These are phyloP conservation scores for Aechmea fasciata DNA, from an alignment of 176 grass and related monocot species.

Conservation along the genomic window DNA sequence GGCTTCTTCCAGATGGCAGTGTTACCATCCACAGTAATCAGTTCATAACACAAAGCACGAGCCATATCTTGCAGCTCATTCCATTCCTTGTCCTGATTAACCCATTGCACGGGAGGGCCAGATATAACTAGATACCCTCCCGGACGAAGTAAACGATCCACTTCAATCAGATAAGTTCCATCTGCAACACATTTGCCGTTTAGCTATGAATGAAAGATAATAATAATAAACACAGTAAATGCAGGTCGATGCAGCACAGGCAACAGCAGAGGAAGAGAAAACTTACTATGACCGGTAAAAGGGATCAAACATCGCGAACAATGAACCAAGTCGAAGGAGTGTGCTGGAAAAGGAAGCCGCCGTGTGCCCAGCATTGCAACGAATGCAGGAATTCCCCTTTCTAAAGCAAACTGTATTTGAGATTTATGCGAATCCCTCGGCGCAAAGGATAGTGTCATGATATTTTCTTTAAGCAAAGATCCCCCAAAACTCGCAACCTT, in stretches of 20 bases:
- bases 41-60: slow-evolving; percentile 53
- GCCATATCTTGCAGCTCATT: slow-evolving; percentile 44
- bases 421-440: slow-evolving; percentile 95
- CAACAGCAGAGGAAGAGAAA: slow-evolving; percentile 4
- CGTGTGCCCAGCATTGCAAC: slow-evolving; percentile 78
- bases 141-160: slow-evolving; percentile 73
- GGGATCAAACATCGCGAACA: slow-evolving; percentile 92
- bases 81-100: slow-evolving; percentile 82
- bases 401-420: slow-evolving; percentile 92
- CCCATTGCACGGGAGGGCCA: slow-evolving; percentile 66
- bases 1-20: slow-evolving; percentile 90
- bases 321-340: slow-evolving; percentile 84
- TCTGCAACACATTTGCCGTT: slow-evolving; percentile 40
- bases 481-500: slow-evolving; percentile 96
- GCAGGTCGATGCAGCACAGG: slow-evolving; percentile 10
- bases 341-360: slow-evolving; percentile 63
- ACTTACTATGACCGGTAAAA: slow-evolving; percentile 79
- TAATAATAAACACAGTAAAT: background rate
- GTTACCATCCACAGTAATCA: slow-evolving; percentile 65
- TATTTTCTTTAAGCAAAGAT: slow-evolving; percentile 73
- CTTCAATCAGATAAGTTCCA: slow-evolving; percentile 87
- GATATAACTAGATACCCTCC: slow-evolving; percentile 88
- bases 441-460: slow-evolving; percentile 87
- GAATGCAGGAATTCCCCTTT: slow-evolving; percentile 93
- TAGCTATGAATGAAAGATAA: slow-evolving; percentile 5